These are phyloP conservation scores for Teratosphaeria zuluensis DNA, from an alignment of 2,329 filamentous ascomycete species.

Conservation along the genomic window DNA sequence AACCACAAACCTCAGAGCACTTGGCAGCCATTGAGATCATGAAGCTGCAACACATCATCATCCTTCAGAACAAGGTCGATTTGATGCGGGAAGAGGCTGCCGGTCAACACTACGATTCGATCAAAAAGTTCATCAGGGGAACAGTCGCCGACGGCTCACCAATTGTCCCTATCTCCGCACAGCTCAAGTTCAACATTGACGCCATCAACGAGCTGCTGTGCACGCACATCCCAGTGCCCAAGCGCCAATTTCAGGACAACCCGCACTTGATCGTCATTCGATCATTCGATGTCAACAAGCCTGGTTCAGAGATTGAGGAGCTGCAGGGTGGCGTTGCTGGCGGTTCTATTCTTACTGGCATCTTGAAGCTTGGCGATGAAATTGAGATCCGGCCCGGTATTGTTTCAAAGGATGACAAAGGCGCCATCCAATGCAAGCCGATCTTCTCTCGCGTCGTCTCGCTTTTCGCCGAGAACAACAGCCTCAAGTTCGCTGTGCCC, in stretches of 20 bases:
- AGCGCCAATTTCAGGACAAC: constrained; percentile 80
- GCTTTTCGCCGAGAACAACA: constrained; percentile 95
- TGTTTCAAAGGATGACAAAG: constrained; percentile 87
- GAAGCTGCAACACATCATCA: constrained; percentile 99
- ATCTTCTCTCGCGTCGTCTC: constrained; percentile 94
- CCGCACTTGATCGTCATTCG: constrained; percentile 99
- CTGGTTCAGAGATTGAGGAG: constrained; percentile 95
- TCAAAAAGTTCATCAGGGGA: constrained; percentile 95
- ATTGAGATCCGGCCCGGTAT: constrained; percentile 99
- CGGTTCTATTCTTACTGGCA: constrained; percentile 91
- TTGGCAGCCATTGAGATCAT: constrained; percentile 99
- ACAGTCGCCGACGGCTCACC: constrained; percentile 92
- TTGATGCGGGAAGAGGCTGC: constrained; percentile 95
- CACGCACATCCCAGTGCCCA: constrained; percentile 85
- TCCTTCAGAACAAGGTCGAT: constrained; percentile 99
- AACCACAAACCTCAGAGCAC: constrained; percentile 97
- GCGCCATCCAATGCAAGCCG: constrained; percentile 89
- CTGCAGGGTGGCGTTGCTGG: constrained; percentile 97
- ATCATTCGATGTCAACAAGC: constrained; percentile 99
- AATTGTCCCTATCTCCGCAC: constrained; percentile 92
- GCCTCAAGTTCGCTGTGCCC: constrained; percentile 94
- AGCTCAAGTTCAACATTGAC: constrained; percentile 99
- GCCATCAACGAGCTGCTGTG: constrained; percentile 94
- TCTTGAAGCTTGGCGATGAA: constrained; percentile 93
- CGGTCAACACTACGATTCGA: constrained; percentile 88